Evolutionary conservation across 345 rosid genomes (phyloP), one percentile per base, ranked within the genome.

Genomic region (Moringa oleifera): DNA sequence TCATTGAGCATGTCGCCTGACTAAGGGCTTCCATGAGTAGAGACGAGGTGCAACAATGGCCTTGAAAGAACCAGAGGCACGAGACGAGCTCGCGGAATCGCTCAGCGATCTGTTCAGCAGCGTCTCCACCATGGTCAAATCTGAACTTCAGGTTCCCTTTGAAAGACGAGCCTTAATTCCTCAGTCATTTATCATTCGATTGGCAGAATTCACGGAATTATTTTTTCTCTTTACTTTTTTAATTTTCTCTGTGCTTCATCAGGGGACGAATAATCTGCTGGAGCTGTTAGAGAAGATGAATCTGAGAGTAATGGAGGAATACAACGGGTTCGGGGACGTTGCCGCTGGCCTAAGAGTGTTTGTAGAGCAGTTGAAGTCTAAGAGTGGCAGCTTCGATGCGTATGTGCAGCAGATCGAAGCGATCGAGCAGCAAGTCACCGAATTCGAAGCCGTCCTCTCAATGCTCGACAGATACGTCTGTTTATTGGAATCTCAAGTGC

Each of bases 211-310:
- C 19, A 2, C 57, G 25, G 41, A 23, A 0, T 55, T 20, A 2
- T 16, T 20, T 33, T 41, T 1, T 69, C 5, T 47, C 21, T 52
- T 10, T 56, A 10, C 50, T 17, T 6, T 17, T 4, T 20, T 49
- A 20, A 49, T 21, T 16, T 0, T 15, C 36, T 33, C 7, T 10
- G 11, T 16, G 17, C 21, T 23, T 51, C 25, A 7, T 25, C 22
- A 94, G 92, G 95, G 96, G 54, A 82, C 95, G 64, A 88, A 65
- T 62, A 85, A 75, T 67, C 70, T 73, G 23, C 63, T 90, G 58
- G 93, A 88, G 67, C 80, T 94, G 0, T 41, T 90, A 81, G 92
- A 85, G 89, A 88, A 86, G 81, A 88, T 90, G 99, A 88, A 94
- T 55, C 37, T 57, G 60, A 88, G 80, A 70, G 89, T 94, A 45